Conservation (phyloP, 2,329 filamentous ascomycete species). For the Sodiomyces alkalinus region DNA sequence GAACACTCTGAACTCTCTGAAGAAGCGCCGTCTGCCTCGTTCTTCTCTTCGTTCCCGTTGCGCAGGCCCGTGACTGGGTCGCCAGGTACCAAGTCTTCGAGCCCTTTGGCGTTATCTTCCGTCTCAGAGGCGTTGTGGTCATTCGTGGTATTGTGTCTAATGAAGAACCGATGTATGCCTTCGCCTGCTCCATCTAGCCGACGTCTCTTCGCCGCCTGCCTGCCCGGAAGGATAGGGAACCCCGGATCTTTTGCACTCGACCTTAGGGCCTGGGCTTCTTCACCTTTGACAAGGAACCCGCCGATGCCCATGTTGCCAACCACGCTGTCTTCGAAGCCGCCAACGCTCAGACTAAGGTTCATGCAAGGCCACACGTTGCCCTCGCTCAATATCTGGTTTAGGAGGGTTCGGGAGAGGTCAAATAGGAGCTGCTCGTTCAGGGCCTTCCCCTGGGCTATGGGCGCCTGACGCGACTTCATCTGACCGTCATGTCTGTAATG, state of each 20-base stretch:
- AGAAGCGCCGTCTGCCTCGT: background rate
- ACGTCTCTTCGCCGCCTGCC: constrained; percentile 21
- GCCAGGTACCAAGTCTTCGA: too few relatives aligned
- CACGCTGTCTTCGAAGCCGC: constrained; percentile 82
- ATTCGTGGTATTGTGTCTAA: constrained; percentile 20
- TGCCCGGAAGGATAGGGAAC: too few relatives aligned
- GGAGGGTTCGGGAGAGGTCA: constrained; percentile 58
- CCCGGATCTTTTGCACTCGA: constrained; percentile 13
- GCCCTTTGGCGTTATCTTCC: constrained; percentile 8
- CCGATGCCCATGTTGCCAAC: constrained; percentile 76
- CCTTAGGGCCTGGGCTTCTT: constrained; percentile 43
- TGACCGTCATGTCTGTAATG: constrained; percentile 65
- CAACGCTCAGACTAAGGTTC: constrained; percentile 78
- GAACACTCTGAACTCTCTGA: constrained; percentile 32
- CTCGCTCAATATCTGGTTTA: constrained; percentile 64
- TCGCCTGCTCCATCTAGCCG: constrained; percentile 24
- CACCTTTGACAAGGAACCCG: constrained; percentile 66
- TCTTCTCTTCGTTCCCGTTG: background rate
- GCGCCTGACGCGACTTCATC: constrained; percentile 56
- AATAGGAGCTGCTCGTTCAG: constrained; percentile 62
- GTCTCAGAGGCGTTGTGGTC: constrained; percentile 9
- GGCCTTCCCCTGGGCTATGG: constrained; percentile 61
- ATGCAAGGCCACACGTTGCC: constrained; percentile 77
- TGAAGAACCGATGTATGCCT: constrained; percentile 45
- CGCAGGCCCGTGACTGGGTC: constrained; percentile 10